These are phyloP conservation scores for Penicillium robsamsonii DNA, from an alignment of 495 filamentous ascomycete species.

Conservation along the genomic window DNA sequence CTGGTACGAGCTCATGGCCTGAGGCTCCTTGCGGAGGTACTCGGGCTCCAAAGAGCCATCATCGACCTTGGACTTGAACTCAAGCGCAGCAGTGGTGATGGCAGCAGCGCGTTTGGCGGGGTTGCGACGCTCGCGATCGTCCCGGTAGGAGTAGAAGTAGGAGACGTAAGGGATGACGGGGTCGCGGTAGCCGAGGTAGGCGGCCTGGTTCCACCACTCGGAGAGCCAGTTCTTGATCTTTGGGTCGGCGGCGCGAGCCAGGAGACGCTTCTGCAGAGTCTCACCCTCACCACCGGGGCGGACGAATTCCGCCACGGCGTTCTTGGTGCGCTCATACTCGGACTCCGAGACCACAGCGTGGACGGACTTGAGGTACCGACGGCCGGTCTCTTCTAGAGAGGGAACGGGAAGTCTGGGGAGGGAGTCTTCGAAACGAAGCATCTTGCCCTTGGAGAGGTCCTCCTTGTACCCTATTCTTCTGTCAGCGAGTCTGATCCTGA, in stretches of 20 bases:
- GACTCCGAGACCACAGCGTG: constrained; percentile 70
- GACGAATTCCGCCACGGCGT: constrained; percentile 80
- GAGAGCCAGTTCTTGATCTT: constrained; percentile 89
- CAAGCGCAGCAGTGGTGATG: constrained; percentile 76
- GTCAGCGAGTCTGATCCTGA: constrained; percentile 5
- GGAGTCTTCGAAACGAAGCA: constrained; percentile 96
- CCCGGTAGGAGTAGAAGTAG: constrained; percentile 98
- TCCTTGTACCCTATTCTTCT: constrained; percentile 78
- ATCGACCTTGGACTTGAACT: constrained; percentile 94
- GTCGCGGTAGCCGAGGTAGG: constrained; percentile 91
- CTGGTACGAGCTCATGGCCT: constrained; percentile 96
- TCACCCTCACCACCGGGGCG: constrained; percentile 78
- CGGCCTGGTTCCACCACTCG: constrained; percentile 96
- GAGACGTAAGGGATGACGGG: constrained; percentile 97
- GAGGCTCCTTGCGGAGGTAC: constrained; percentile 93
- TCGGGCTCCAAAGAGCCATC: constrained; percentile 83
- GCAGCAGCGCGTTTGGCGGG: constrained; percentile 92
- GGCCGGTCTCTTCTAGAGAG: constrained; percentile 86
- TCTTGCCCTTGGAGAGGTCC: constrained; percentile 84
- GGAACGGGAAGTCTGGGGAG: constrained; percentile 89
- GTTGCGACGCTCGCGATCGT: constrained; percentile 83
- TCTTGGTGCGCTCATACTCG: constrained; percentile 75
- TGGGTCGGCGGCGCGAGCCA: constrained; percentile 78
- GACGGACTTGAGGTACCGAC: constrained; percentile 89
- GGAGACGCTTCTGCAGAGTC: constrained; percentile 81